Percentiles rank a stretch among this genome's conserved stretches.
These are phyloP conservation scores for Dictyostelium purpureum DNA, from an alignment of 78 protist species.

Conservation along the genomic window DNA sequence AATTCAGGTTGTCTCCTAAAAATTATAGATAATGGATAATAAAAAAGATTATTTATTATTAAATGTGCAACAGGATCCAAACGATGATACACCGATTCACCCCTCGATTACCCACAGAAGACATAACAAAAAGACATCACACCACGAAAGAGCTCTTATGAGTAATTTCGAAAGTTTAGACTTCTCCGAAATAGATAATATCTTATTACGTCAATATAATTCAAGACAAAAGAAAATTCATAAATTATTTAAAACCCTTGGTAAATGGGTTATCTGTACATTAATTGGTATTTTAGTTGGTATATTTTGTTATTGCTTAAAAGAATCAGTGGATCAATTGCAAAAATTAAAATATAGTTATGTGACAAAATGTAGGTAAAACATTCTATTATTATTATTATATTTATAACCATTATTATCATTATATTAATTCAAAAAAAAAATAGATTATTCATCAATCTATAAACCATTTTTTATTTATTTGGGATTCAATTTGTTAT, in stretches of 20 bases:
- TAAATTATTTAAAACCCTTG: conserved; percentile 35
- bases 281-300: conserved; percentile 66
- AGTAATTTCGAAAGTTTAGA: conserved; percentile 35
- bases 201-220: conserved; percentile 18
- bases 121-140: conserved; percentile 3
- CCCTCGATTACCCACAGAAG: conserved; percentile 30
- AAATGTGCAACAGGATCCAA: neutral
- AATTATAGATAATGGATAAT: neutral
- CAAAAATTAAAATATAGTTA: conserved; percentile 42
- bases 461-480: conserved; percentile 57
- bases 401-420: too few relatives aligned
- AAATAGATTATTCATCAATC: conserved; percentile 7
- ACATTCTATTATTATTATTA: neutral
- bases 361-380: conserved; percentile 51
- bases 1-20: too few relatives aligned
- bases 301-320: conserved; percentile 46
- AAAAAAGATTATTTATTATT: neutral
- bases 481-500: conserved; percentile 58
- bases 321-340: conserved; percentile 44
- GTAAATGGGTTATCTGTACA: conserved; percentile 53
- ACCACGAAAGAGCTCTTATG: conserved; percentile 40
- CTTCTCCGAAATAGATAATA: conserved; percentile 57
- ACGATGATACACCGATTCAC: neutral
- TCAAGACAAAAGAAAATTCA: neutral
- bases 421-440: neutral